Percentiles rank a stretch among this genome's conserved stretches.
These are phyloP conservation scores for Geranium rotundifolium DNA, from an alignment of 345 rosid genomes.

Conservation along the genomic window DNA sequence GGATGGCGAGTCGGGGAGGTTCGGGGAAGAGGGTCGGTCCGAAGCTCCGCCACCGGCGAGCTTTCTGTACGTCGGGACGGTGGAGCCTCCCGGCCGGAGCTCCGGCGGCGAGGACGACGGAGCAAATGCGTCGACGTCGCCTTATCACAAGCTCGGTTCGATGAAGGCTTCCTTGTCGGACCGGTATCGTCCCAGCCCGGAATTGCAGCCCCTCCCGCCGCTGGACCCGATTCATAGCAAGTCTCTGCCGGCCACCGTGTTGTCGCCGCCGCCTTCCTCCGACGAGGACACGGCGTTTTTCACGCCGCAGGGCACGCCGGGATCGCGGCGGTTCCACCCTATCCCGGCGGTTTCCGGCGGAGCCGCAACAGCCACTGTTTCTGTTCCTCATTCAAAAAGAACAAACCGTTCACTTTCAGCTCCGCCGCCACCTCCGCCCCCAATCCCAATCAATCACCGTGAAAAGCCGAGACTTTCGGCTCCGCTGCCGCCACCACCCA, in stretches of 20 bases:
- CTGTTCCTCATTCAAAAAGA: constrained; percentile 68
- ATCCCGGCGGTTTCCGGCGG: too few relatives aligned
- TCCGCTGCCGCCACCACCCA: constrained; percentile 94
- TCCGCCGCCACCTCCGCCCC: constrained; percentile 68
- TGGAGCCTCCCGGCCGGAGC: constrained; percentile 41
- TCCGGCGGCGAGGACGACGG: constrained; percentile 26
- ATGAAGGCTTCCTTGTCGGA: constrained; percentile 48
- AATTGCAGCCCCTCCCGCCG: constrained; percentile 87
- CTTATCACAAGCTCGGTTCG: constrained; percentile 62
- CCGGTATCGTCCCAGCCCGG: constrained; percentile 89
- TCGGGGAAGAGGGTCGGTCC: constrained; percentile 31
- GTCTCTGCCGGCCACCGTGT: constrained; percentile 25
- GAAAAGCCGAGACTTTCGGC: constrained; percentile 56
- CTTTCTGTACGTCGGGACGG: constrained; percentile 81
- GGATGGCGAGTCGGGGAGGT: constrained; percentile 19
- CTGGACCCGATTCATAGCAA: constrained; percentile 37
- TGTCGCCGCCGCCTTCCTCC: constrained; percentile 35
- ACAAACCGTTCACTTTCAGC: constrained; percentile 60
- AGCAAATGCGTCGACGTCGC: constrained; percentile 34
- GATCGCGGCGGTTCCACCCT: constrained; percentile 16
- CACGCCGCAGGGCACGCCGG: constrained; percentile 71
- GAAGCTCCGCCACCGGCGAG: constrained; percentile 44
- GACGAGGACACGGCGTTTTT: constrained; percentile 60
- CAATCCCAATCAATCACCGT: constrained; percentile 17
- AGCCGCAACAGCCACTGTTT: too few relatives aligned